Base-by-base conservation (phyloP, 2,329 filamentous ascomycete genomes). In the Lachnellula arida region DNA sequence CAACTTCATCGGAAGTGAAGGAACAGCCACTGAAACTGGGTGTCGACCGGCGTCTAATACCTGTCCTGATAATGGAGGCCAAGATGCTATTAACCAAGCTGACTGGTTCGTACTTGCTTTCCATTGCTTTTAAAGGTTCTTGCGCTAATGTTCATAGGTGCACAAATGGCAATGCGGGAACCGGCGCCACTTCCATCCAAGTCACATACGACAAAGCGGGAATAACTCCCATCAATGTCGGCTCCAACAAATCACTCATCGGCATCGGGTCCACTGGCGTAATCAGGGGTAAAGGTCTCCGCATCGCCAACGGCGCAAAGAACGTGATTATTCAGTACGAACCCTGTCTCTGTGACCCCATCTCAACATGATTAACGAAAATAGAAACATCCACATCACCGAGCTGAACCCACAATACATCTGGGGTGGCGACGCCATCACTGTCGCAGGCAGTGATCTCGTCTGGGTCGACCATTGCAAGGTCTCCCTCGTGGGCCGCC, bases 371-470 rank as follows among this genome's bases (percentile, higher is more conserved):
- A 28, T 25, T 57, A 39, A 55, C 51, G 23, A 25, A 47, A 15
- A 32, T 39, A 53, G 54, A 54, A 83, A 81, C 70, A 71, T 82
- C 54, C 75, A 78, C 52, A 75, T 82, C 65, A 81, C 78, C 51
- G 72, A 80, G 51, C 70, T 84, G 49, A 83, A 84, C 73, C 75
- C 80, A 15, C 65, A 79, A 66, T 80, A 81, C 63, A 79, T 84
- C 63, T 84, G 81, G 81, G 81, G 81, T 53, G 81, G 80, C 52
- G 81, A 83, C 66, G 81, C 76, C 40, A 80, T 84, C 66, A 80
- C 78, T 42, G 67, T 83, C 6, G 71, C 79, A 54, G 71, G 74
- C 44, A 67, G 73, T 14, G 76, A 78, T 59, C 59, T 74, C 35
- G 62, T 78, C 12, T 67, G 65, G 64, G 63, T 67, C 25, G 71